Base-by-base conservation (phyloP, 768 basidiomycete species). In the Lactarius deliciosus region DNA sequence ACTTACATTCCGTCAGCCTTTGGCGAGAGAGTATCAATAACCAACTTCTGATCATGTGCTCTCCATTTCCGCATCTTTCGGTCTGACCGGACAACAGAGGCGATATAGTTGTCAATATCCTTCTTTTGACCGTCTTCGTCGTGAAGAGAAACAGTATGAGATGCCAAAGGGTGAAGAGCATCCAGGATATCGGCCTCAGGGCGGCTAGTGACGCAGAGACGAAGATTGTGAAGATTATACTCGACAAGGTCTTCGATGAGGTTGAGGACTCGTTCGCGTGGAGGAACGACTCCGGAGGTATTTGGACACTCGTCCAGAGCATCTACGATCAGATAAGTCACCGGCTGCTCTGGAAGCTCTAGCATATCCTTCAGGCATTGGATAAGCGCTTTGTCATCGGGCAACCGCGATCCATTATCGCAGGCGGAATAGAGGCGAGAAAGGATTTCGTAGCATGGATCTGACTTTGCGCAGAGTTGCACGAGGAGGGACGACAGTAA, bases 231-330 rank as follows among this genome's bases (percentile, higher is more conserved):
- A 60, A 60, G 57, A 18, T 53, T 25, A 11, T 41, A 18, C 22
- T 54, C 47, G 15, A 64, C 50, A 25, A 64, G 30, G 11, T 10
- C 13, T n/a, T 64, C 43, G 8, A 64, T 20, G 9, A 59, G 22
- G 2, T 54, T 6, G 13, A 64, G 47, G 25, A 64, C 64, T 47
- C 40, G 50, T 32, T 41, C 64, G 22, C 64, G 64, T 13, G 57
- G 25, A 3, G 64, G 30, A 0, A 28, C 28, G 6, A 64, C 30
- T 5, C 57, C 64, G 7, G 57, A 41, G 16, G n/a, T 41, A 2
- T 64, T 64, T 38, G 64, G 58, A 34, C 64, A 64, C 28, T 64
- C 64, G 9, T 64, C 64, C 16, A 64, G 57, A 11, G 38, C 57
- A 25, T 64, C 64, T 4, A 64, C n/a, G 18, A 64, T 22, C n/a